Evolutionary conservation across 179 eudicot genomes (phyloP).

Genomic region (Heliamphora pulchella): DNA sequence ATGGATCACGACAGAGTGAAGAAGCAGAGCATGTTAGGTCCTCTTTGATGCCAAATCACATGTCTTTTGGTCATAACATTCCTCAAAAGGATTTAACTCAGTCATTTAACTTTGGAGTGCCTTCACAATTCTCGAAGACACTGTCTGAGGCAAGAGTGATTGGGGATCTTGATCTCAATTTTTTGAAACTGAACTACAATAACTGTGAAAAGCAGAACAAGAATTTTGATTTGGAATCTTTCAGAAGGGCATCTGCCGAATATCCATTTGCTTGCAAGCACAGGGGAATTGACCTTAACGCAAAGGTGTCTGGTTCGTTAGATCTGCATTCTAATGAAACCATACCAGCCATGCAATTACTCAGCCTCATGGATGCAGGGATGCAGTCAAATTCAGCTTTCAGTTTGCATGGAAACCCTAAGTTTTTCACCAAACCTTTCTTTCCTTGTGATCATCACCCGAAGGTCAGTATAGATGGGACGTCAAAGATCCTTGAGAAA

Average conservation of each 20-base stretch:
- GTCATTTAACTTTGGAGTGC: constrained; percentile 1
- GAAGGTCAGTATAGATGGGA: constrained; percentile 13
- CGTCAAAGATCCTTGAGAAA: constrained; percentile 16
- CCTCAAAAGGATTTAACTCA: constrained; percentile 15
- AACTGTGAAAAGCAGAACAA: constrained; percentile 15
- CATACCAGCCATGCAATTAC: constrained; percentile 50
- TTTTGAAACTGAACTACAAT: constrained; percentile 15
- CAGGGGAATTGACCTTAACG: constrained; percentile 18
- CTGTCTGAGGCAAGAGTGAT: constrained; percentile 17
- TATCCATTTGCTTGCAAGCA: constrained; percentile 12
- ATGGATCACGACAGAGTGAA: constrained; percentile 18
- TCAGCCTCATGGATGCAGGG: constrained; percentile 46
- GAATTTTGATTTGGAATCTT: constrained; percentile 12
- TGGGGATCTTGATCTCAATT: constrained; percentile 27
- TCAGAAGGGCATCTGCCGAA: constrained; percentile 9
- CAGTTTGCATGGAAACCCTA: constrained; percentile 19
- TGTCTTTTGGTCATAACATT: constrained; percentile 6
- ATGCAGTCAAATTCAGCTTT: constrained; percentile 23
- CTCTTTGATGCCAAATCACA: constrained; percentile 13
- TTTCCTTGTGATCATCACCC: constrained; percentile 30
- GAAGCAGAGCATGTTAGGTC: constrained; percentile 17
- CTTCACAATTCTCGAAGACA: constrained; percentile 13
- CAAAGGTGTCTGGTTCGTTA: constrained; percentile 16
- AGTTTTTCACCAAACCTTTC: constrained; percentile 26
- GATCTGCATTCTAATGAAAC: constrained; percentile 38